Base-by-base conservation (phyloP, 2,329 filamentous ascomycete species). In the Exophiala sp. region DNA sequence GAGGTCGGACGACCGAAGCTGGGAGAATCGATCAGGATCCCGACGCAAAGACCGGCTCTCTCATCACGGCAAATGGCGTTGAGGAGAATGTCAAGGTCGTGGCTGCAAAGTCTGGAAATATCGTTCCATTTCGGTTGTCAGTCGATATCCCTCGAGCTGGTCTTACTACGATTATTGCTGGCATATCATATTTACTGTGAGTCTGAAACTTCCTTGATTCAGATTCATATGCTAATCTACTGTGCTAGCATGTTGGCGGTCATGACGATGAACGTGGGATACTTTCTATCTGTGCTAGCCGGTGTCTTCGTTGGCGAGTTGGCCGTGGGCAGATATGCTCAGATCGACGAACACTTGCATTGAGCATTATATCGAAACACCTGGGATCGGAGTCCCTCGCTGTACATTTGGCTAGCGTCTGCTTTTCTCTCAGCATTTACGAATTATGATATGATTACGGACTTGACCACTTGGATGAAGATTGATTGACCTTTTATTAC, bases 221-320 rank as follows among this genome's bases (percentile, higher is more conserved):
- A 18, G 41, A 20, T 10, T 48, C 18, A 36, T 41, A 35, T 46
- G n/a, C 48, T 59, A 14, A 54, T 29, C 47, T 10, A 39, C 6
- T 24, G 59, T 48, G 47, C 14, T 35, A 96, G 91, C 55, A 96
- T 96, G 91, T 75, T 96, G 73, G 89, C 88, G 11, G 87, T 95
- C 67, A 96, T 94, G 89, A 91, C 88, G 1, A 83, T 89, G 75
- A 94, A 94, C 64, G 81, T 92, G 12, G 89, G 89, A 10, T 94
- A 94, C 68, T 92, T 92, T 69, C 71, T 90, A 50, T 91, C 88
- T 0, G 80, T 91, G n/a, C 78, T 95, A 9, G 86, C 77, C 3
- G 87, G 87, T 11, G 81, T 87, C 1, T 96, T 97, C 66, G 67
- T 95, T n/a, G 92, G 92, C 20, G 94, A 94, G 68, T 72, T 97